A percentile compares a stretch with the other conserved stretches of the same genome.
Conservation (phyloP, 179 eudicot species). For the Silene noctiflora region DNA sequence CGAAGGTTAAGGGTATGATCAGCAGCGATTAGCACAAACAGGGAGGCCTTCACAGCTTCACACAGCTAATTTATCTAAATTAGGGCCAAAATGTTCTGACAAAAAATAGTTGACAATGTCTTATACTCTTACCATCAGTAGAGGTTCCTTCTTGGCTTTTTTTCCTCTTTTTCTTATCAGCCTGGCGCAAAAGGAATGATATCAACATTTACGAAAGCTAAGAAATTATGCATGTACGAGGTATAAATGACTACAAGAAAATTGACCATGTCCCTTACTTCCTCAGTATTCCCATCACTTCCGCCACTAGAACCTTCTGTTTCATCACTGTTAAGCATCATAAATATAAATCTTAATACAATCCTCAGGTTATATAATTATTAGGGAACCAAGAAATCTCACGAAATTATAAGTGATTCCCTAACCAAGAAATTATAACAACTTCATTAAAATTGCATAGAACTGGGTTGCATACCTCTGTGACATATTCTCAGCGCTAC, state of each 20-base stretch:
- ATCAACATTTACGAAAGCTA: slow-evolving; percentile 23
- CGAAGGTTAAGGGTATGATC: neutral
- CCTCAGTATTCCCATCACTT: slow-evolving; percentile 69
- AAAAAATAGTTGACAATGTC: slow-evolving; percentile 10
- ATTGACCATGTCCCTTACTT: slow-evolving; percentile 41
- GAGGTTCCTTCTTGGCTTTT: slow-evolving; percentile 65
- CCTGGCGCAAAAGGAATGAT: slow-evolving; percentile 36
- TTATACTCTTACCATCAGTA: slow-evolving; percentile 36
- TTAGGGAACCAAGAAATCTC: neutral
- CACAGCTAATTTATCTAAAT: neutral
- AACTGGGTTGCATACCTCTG: slow-evolving; percentile 50
- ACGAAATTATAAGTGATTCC: neutral
- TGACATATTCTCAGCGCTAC: slow-evolving; percentile 50
- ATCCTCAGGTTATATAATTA: neutral
- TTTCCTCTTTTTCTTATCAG: slow-evolving; percentile 51
- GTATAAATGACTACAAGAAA: slow-evolving; percentile 8
- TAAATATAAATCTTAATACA: neutral
- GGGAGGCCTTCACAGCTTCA: neutral
- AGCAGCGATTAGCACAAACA: neutral
- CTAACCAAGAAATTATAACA: neutral
- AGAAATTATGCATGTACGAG: slow-evolving; percentile 11
- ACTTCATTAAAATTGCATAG: neutral
- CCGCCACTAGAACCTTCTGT: slow-evolving; percentile 86
- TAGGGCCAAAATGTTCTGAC: neutral
- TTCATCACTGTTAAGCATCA: slow-evolving; percentile 51